Evolutionary conservation across 768 basidiomycete species (phyloP).

Genomic region (Thelephora aurantiotincta): DNA sequence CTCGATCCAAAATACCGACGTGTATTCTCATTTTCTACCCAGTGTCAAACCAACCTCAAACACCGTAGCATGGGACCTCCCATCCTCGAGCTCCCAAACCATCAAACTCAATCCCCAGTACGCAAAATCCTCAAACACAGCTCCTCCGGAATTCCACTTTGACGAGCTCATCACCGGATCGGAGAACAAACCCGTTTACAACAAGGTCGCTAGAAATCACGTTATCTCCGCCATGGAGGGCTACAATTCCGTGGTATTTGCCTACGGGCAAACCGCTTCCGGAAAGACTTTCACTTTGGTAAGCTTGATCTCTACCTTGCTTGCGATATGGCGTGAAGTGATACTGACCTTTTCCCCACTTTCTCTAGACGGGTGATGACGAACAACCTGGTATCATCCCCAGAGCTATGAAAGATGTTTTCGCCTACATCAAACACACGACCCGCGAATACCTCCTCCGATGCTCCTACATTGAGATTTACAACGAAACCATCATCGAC

Average conservation of each 20-base stretch:
- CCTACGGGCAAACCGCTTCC: slow-evolving; percentile 80
- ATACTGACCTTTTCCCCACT: background rate
- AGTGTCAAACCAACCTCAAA: slow-evolving; percentile 52
- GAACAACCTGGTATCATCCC: slow-evolving; percentile 91
- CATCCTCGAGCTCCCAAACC: slow-evolving; percentile 24
- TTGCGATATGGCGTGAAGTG: background rate
- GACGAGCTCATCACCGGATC: slow-evolving; percentile 69
- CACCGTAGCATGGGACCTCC: slow-evolving; percentile 41
- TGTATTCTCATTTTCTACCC: background rate
- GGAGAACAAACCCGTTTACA: slow-evolving; percentile 69
- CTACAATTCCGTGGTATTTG: slow-evolving; percentile 92
- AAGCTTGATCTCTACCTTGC: slow-evolving; percentile 6
- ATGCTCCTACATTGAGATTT: slow-evolving; percentile 94
- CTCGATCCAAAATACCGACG: too few species aligned
- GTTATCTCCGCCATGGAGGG: slow-evolving; percentile 93
- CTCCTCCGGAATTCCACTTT: slow-evolving; percentile 44
- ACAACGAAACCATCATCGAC: slow-evolving; percentile 85
- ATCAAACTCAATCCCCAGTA: slow-evolving; percentile 49
- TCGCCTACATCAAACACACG: slow-evolving; percentile 66
- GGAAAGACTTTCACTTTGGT: slow-evolving; percentile 64
- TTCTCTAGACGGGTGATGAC: slow-evolving; percentile 48
- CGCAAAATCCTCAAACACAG: slow-evolving; percentile 27
- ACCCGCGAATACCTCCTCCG: slow-evolving; percentile 85
- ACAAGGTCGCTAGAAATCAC: slow-evolving; percentile 60
- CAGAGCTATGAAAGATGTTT: slow-evolving; percentile 84